These are phyloP conservation scores for Rosa rugosa DNA, from an alignment of 306 rosid genomes.

Conservation along the genomic window DNA sequence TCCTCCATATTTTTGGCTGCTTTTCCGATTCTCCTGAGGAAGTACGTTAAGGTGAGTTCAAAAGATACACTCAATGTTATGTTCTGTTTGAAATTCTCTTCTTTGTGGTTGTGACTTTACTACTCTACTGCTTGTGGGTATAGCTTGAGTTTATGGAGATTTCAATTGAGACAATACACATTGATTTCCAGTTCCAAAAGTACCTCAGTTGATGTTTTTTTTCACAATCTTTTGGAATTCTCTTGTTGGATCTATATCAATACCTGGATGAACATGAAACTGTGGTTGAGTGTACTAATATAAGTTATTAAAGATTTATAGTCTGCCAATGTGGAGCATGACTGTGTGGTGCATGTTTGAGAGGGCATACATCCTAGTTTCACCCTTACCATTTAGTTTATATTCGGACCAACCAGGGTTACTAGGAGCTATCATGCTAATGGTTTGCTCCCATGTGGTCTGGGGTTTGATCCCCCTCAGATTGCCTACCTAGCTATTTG, in stretches of 20 bases:
- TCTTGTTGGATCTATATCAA: not conserved
- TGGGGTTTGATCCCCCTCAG: not conserved
- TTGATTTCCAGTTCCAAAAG: not conserved
- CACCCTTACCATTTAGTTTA: not conserved
- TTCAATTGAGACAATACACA: not conserved
- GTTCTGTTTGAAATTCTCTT: conserved; percentile 27
- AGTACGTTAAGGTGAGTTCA: conserved; percentile 70
- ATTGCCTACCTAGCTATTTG: not conserved
- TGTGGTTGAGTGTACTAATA: not conserved
- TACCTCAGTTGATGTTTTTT: not conserved
- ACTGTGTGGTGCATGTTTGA: not conserved
- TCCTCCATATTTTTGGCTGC: conserved; percentile 83
- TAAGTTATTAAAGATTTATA: not conserved
- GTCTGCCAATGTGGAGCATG: not conserved
- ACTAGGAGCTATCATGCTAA: not conserved
- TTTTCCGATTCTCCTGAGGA: conserved; percentile 84
- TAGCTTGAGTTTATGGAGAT: conserved; percentile 6
- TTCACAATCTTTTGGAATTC: not conserved
- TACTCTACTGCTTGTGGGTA: too few relatives aligned
- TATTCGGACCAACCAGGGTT: not conserved
- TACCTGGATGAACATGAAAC: not conserved
- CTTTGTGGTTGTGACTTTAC: conserved; percentile 13
- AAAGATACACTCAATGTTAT: not conserved
- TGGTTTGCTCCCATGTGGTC: not conserved
- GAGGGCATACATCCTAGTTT: not conserved